Percentiles rank a stretch among this genome's conserved stretches.
phyloP scores from a whole-genome alignment of 352 stramenopile species.

The Phytophthora fragariaefolia region DNA sequence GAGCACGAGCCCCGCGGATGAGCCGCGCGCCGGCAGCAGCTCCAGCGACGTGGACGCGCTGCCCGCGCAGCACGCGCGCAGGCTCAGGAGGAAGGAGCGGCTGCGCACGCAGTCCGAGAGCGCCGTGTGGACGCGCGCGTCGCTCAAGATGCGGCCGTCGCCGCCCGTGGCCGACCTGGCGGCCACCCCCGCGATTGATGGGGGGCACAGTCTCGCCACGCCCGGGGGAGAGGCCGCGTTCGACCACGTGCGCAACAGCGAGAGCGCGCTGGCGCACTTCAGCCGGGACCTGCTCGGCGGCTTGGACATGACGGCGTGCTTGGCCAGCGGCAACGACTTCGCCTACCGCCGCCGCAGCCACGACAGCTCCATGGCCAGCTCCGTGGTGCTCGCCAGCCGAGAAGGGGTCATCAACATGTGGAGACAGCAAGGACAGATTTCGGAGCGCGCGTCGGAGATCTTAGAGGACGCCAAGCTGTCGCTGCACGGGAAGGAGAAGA shows the following conservation, averaged over 20 bases:
- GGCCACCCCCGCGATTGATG: constrained; percentile 34
- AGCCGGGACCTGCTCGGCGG: constrained; percentile 55
- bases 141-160: constrained; percentile 62
- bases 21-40: constrained; percentile 25
- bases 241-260: constrained; percentile 54
- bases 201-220: constrained; percentile 26
- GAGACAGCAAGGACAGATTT: constrained; percentile 82
- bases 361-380: constrained; percentile 29
- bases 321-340: constrained; percentile 32
- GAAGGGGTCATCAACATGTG: constrained; percentile 85
- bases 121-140: constrained; percentile 74
- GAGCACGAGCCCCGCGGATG: constrained; percentile 43
- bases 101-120: constrained; percentile 82
- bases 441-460: constrained; percentile 81
- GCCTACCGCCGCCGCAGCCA: constrained; percentile 37
- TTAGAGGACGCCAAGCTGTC: constrained; percentile 82
- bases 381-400: constrained; percentile 44
- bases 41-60: constrained; percentile 37
- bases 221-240: constrained; percentile 14
- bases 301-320: constrained; percentile 45
- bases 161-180: constrained; percentile 37
- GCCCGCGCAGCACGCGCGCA: constrained; percentile 25
- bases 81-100: constrained; percentile 59
- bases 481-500: constrained; percentile 84
- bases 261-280: constrained; percentile 55